Base-by-base conservation (phyloP, 2,329 filamentous ascomycete genomes). In the Domatiomyces catenatus region DNA sequence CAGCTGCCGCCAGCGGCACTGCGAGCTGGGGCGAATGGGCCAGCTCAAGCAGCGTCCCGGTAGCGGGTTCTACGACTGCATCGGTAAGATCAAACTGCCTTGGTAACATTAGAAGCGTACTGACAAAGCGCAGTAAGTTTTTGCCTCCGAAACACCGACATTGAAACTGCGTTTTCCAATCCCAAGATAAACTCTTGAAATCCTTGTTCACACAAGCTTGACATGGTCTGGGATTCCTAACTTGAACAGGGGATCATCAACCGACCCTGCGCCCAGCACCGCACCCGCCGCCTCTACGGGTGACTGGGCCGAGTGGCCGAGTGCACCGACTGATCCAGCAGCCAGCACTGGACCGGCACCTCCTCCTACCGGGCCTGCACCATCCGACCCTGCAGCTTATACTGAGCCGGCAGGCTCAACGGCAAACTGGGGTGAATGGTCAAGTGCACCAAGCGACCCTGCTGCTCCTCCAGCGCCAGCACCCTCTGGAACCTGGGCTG, bases 21-120 rank as follows among this genome's bases (percentile, higher is more conserved):
- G 24, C 48, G 22, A 47, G 49, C 20, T 57, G 55, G 55, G 49
- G 24, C 8, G 55, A 54, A 39, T 57, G 55, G 54, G 39, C 46
- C 15, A 54, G 19, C 32, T 47, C 39, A 12, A 49, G 42, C n/a
- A 22, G 36, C 26, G 28, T 47, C 22, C 22, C 46, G 28, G 49
- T 47, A 32, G 52, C 46, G 7, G 46, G 48, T 46, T 24, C 53
- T 20, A 47, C 43, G 18, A 55, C 32, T 39, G 3, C 32, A 39
- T 39, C 32, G 32, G 32, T 39, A 39, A 15, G 32, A 18, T 36
- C 20, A 32, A 15, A 32, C 12, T 39, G 2, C 32, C 12, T 39
- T 15, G 3, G 10, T 15, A 39, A 39, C 32, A 15, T 39, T 39
- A 15, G 32, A 39, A 39, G 15, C 12, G 32, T 39, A 15, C 32